Base-by-base conservation (phyloP, 2,329 filamentous ascomycete species). In the Exophiala sp. region DNA sequence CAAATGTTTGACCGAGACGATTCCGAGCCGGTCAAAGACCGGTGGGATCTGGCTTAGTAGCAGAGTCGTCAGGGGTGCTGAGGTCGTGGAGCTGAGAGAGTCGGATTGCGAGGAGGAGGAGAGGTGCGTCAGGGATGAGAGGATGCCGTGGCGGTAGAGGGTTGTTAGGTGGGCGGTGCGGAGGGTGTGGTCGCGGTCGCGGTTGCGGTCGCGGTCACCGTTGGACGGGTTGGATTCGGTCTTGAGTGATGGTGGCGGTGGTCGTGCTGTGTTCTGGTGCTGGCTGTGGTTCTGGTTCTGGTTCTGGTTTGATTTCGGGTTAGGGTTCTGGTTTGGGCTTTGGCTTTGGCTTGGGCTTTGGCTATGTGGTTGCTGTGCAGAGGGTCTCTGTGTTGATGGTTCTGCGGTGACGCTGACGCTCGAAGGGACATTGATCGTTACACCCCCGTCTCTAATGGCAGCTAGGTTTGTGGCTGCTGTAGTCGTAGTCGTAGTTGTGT, bases 41-140 rank as follows among this genome's bases (percentile, higher is more conserved):
- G 47, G 53, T 8, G 46, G 43, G 13, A 69, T 61, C 40, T 67
- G 63, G 4, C 58, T 19, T 9, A 68, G 55, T 1, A 71, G 58
- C 32, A 71, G 67, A 29, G 66, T 82, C 70, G 23, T 87, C 63
- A 58, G 81, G 60, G 43, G 58, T 1, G 66, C 65, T 0, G 70
- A 70, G 55, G 68, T 70, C 1, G 70, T 70, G 6, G 68, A 64
- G 11, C 68, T 58, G 38, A 74, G 55, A 58, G 73, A 69, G 47
- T 67, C 59, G 55, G 70, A 58, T 53, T n/a, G 14, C 16, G 73
- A 46, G 54, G 73, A 46, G 54, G 73, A 48, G 47, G 50, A 51
- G 68, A 70, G 53, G 68, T 67, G 60, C 3, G 67, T 61, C 29
- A 77, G 69, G 6, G 68, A 68, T 11, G 69, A 56, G 38, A 75